Base-by-base conservation (phyloP, 768 basidiomycete genomes). In the Infundibulicybe gibba region DNA sequence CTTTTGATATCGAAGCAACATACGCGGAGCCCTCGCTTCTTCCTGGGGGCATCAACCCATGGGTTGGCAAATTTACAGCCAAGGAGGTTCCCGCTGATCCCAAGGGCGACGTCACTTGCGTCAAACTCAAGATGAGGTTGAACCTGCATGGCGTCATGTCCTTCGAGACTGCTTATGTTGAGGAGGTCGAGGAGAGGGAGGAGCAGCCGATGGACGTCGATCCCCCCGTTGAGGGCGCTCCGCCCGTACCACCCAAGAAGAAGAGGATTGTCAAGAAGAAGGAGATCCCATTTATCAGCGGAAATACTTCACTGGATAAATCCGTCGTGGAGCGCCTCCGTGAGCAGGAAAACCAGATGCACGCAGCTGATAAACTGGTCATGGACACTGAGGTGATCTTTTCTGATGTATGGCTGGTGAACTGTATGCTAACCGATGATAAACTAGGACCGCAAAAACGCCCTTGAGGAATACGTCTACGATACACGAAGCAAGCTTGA, bases 401-500 rank as follows among this genome's bases (percentile, higher is more conserved):
- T 15, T 20, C 43, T 56, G 2, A 10, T 3, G 2, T 44, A 13
- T 9, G 1, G n/a, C n/a, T 44, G 44, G 3, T 21, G 14, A 20
- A 15, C 42, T 35, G 8, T 30, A 21, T 25, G 19, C 41, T 37
- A 6, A 31, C 20, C 43, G 5, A 37, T n/a, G n/a, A 13, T 43
- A 15, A 47, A 9, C 20, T 44, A 95, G 92, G 90, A 98, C 68
- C 85, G 90, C 67, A 99, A 97, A 74, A 99, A 99, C 63, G 94
- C 94, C 3, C 83, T 99, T 12, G 95, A 99, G 71, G 97, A 98
- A 70, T 97, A 95, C 72, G 88, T 98, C 48, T 97, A 97, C 70
- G 95, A 98, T 66, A 93, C 79, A 60, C 89, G 94, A 33, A 74
- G 81, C 67, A 95, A 97, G 72, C 80, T 99, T 50, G 94, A 97